Evolutionary conservation across 345 rosid species (phyloP).

Genomic region (Kernera saxatilis): DNA sequence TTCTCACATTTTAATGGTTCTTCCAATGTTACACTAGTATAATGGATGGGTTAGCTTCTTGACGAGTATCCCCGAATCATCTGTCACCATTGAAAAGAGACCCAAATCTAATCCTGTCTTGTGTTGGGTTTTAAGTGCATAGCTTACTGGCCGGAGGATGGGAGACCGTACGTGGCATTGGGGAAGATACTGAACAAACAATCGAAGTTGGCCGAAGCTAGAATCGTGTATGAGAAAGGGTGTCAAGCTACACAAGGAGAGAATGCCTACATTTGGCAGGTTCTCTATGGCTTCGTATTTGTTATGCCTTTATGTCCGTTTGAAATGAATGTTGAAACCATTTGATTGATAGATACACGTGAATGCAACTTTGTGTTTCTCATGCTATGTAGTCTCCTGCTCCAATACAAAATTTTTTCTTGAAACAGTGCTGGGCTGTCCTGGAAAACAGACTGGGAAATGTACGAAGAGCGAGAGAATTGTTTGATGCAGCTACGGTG

Average conservation of each 20-base stretch:
- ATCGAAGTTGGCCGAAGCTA: constrained; percentile 53
- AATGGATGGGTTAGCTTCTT: constrained; percentile 3
- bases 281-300: constrained; percentile 15
- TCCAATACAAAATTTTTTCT: not conserved
- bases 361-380: not conserved
- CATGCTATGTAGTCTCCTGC: not conserved
- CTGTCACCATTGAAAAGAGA: not conserved
- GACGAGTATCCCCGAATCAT: not conserved
- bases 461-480: constrained; percentile 75
- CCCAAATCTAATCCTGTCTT: constrained; percentile 13
- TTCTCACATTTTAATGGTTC: not conserved
- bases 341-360: not conserved
- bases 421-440: constrained; percentile 95
- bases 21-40: not conserved
- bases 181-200: constrained; percentile 83
- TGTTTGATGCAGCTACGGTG: constrained; percentile 95
- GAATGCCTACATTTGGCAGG: constrained; percentile 99
- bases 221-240: constrained; percentile 76
- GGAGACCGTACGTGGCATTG: constrained; percentile 78
- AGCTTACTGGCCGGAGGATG: constrained; percentile 91
- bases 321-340: not conserved
- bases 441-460: constrained; percentile 81
- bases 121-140: constrained; percentile 58
- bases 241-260: constrained; percentile 97
- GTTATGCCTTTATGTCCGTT: not conserved